Base-by-base conservation (phyloP, 768 basidiomycete genomes). In the Leccinum fibrillosum region DNA sequence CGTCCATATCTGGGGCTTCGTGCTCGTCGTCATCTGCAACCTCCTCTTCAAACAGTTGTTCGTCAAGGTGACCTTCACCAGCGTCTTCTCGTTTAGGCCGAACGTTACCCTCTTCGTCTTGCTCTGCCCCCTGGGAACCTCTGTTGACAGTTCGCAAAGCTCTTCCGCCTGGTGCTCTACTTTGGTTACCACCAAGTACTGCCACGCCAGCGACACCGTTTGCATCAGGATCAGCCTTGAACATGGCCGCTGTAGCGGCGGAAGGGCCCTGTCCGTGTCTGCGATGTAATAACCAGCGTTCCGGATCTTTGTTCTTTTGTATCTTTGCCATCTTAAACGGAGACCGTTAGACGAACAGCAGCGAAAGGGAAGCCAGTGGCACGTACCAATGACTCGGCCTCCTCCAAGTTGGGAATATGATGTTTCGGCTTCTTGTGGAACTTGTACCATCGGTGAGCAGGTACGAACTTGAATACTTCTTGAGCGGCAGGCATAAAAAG, bases 21-120 rank as follows among this genome's bases (percentile, higher is more conserved):
- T 84, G 85, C 66, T 94, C 92, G 34, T 94, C 92, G 59, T 94
- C 92, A 65, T 94, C 92, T 3, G 89, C 89, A 66, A 92, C 88
- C 17, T 90, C 88, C 65, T 88, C 90, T 65, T 94, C 91, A 62
- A 83, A 94, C 7, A 86, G 79, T 55, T 90, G 80, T 69, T 94
- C 92, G 66, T 94, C 92, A 59, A 89, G 66, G 66, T 90, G 90
- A 6, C 90, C 91, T 62, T 94, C 92, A 19, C 77, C 86, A 15
- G 87, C 89, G 63, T 81, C 77, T 65, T 89, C 87, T 60, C 77
- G 80, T 68, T 82, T 80, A 47, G 80, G 77, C 53, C 77, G 78
- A 25, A 76, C 78, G 2, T 70, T 78, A 49, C 84, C 86, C 1
- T 89, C 87, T 10, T 83, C 85, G 52, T 88, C 90, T 52, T 86